These are phyloP conservation scores for Gloeopeniophorella convolvens DNA, from an alignment of 768 basidiomycete genomes.

Conservation along the genomic window DNA sequence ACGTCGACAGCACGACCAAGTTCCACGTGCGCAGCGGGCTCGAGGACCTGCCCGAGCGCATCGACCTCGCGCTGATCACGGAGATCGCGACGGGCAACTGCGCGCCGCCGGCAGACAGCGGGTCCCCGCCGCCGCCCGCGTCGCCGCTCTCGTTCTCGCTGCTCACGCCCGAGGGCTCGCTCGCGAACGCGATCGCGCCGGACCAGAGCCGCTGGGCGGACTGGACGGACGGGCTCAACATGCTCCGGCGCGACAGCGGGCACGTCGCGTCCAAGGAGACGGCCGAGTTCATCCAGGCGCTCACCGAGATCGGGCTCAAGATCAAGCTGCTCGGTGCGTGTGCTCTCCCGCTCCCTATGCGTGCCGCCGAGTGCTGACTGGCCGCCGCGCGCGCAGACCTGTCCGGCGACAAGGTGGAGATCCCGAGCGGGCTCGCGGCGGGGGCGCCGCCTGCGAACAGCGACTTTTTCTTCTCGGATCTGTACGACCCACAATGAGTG, in stretches of 20 bases:
- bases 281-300: constrained; percentile 73
- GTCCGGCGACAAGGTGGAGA: constrained; percentile 83
- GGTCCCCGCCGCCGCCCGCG: constrained; percentile 29
- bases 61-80: constrained; percentile 73
- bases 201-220: constrained; percentile 79
- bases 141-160: constrained; percentile 27
- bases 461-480: constrained; percentile 83
- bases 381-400: constrained; percentile 46
- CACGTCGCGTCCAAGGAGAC: constrained; percentile 84
- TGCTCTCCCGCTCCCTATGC: background rate
- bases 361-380: background rate
- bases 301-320: constrained; percentile 89
- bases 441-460: constrained; percentile 73
- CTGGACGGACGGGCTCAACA: constrained; percentile 91
- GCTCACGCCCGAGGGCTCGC: constrained; percentile 26
- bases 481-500: constrained; percentile 24
- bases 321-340: constrained; percentile 78
- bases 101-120: constrained; percentile 55
- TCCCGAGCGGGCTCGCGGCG: constrained; percentile 72
- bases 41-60: constrained; percentile 82
- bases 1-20: constrained; percentile 74
- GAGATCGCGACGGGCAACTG: constrained; percentile 77
- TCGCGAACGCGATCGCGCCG: constrained; percentile 31
- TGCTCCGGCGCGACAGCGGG: constrained; percentile 75
- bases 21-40: constrained; percentile 73